Base-by-base conservation (phyloP, 1,284 basidiomycete species). In the Trametes sp. region DNA sequence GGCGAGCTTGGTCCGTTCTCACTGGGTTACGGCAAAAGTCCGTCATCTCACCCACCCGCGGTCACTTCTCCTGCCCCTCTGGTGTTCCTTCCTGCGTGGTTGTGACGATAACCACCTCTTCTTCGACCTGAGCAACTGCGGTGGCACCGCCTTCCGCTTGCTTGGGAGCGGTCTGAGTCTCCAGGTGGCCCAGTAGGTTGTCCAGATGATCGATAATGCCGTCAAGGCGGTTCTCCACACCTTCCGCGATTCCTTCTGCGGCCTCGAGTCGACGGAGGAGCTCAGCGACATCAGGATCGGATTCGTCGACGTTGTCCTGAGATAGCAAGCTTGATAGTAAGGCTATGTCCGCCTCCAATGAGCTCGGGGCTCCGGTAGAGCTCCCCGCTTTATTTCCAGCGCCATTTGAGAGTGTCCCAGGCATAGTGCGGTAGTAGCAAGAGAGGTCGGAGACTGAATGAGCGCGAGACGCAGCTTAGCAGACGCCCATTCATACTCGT, bases 141-240 rank as follows among this genome's bases (percentile, higher is more conserved):
- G 23, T 14, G 13, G 28, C 26, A 42, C 7, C 29, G 16, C 31
- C 23, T 7, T 28, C 49, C 8, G 16, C 54, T 36, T 46, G 54
- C 14, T 44, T 24, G 11, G 59, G 29, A 14, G 59, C 9, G 24
- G 54, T 46, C 6, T 38, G 38, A 0, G 57, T 26, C 63, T 83
- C 84, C 26, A 89, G 71, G 10, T 73, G 73, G 16, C 74, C 73
- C n/a, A 91, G 69, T 21, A 91, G 73, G 11, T 67, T 68, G 70
- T 91, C 87, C 53, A 91, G 74, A 59, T 83, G 82, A 44, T 72
- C 80, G 55, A 91, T 74, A 35, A 91, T 76, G 31, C 73, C 78
- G 70, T 90, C 87, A 46, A 91, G 74, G 64, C 81, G 83, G 54
- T 72, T 71, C 69, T 90, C 89, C 49, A 91, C 79, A 4, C 80